These are phyloP conservation scores for Epichloe sp. DNA, from an alignment of 2,329 filamentous ascomycete species.

Conservation along the genomic window DNA sequence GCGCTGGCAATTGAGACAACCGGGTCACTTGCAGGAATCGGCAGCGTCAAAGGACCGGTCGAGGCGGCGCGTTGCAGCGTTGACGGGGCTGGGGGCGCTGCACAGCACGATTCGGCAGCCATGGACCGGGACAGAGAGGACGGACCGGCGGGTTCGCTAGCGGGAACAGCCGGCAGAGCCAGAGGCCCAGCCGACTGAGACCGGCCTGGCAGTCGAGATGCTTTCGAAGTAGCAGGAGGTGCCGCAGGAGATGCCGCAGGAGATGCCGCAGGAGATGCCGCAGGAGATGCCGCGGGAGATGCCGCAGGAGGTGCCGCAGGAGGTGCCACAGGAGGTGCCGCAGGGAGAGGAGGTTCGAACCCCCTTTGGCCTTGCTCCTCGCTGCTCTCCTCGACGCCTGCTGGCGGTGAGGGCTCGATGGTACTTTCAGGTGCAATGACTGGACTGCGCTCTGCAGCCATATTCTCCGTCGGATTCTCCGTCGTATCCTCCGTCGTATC, in stretches of 20 bases:
- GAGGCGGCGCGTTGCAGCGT: conserved; percentile 27
- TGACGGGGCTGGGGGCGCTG: conserved; percentile 20
- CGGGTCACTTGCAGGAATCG: conserved; percentile 35
- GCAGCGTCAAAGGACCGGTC: conserved; percentile 18
- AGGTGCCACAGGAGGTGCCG: not conserved
- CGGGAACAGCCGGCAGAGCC: conserved; percentile 22
- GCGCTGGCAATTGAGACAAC: conserved; percentile 15
- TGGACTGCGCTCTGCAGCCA: conserved; percentile 3
- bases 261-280: too few species aligned
- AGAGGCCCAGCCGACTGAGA: conserved; percentile 27
- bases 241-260: not conserved
- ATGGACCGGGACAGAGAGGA: conserved; percentile 24
- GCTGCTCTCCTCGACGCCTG: not conserved
- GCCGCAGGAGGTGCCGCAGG: not conserved
- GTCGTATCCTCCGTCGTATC: not conserved
- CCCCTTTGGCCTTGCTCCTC: not conserved
- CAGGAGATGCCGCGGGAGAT: not conserved
- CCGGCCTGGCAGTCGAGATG: conserved; percentile 17
- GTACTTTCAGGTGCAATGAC: conserved; percentile 1
- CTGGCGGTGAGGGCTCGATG: not conserved
- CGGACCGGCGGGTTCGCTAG: conserved; percentile 38
- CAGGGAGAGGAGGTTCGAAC: not conserved
- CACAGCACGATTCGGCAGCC: conserved; percentile 8
- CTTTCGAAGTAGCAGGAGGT: not conserved
- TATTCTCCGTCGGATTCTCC: not conserved